phyloP scores from a whole-genome alignment of 352 stramenopile genomes.

The Phytophthora quininea region DNA sequence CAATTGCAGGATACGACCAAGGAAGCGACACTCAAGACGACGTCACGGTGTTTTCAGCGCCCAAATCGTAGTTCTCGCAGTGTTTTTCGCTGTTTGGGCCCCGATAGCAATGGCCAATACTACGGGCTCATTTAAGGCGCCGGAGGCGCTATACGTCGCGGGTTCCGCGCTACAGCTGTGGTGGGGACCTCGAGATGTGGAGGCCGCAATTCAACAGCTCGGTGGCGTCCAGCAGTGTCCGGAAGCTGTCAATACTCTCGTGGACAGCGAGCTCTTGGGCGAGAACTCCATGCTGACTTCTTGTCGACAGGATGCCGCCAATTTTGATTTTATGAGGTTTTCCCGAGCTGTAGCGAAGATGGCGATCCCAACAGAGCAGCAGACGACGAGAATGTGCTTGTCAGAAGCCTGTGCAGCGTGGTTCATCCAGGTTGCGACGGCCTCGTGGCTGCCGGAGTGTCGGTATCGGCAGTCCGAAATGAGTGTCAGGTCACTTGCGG shows the following conservation, averaged over 20 bases:
- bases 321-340: slow-evolving; percentile 23
- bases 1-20: not conserved
- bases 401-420: slow-evolving; percentile 31
- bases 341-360: slow-evolving; percentile 14
- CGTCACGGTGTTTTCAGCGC: not conserved
- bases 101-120: not conserved
- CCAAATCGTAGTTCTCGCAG: not conserved
- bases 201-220: slow-evolving; percentile 16
- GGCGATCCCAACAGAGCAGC: slow-evolving; percentile 13
- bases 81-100: slow-evolving; percentile 10
- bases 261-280: slow-evolving; percentile 28
- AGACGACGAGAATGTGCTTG: slow-evolving; percentile 32
- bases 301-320: slow-evolving; percentile 23
- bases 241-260: slow-evolving; percentile 30
- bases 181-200: slow-evolving; percentile 3
- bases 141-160: slow-evolving; percentile 18
- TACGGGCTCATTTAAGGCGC: slow-evolving; percentile 11
- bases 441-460: slow-evolving; percentile 37
- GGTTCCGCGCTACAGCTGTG: slow-evolving; percentile 25
- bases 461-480: slow-evolving; percentile 33
- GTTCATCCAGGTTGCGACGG: slow-evolving; percentile 17
- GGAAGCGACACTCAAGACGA: not conserved
- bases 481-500: slow-evolving; percentile 37
- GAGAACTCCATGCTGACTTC: slow-evolving; percentile 13
- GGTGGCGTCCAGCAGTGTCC: slow-evolving; percentile 33